Conservation (phyloP, 306 rosid genomes). For the Sphenostylis stenocarpa region DNA sequence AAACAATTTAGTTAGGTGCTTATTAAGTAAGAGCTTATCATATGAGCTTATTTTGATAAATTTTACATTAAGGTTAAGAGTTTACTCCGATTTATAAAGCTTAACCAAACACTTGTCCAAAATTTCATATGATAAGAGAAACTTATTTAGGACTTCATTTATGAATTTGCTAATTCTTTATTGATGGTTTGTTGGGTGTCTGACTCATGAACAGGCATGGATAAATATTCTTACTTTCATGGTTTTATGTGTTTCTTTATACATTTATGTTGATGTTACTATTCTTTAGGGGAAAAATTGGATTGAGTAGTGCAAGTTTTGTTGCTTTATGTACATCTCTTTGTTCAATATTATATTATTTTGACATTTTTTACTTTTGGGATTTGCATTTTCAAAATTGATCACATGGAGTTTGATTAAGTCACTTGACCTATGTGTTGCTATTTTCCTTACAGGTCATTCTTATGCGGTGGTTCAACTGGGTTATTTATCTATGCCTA, state of each 20-base stretch:
- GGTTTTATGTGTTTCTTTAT: background rate
- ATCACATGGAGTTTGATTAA: background rate
- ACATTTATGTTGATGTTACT: background rate
- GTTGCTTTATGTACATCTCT: slow-evolving; percentile 18
- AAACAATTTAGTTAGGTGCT: background rate
- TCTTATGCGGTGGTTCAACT: slow-evolving; percentile 55
- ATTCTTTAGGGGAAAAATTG: background rate
- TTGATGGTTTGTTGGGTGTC: background rate
- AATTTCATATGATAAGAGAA: background rate
- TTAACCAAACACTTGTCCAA: background rate
- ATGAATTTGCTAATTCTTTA: background rate
- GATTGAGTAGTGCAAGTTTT: background rate
- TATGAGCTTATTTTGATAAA: background rate
- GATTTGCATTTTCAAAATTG: background rate
- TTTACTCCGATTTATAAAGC: background rate
- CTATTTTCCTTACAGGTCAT: slow-evolving; percentile 42
- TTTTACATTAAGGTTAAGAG: background rate
- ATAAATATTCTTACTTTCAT: slow-evolving; percentile 6
- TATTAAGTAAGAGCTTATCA: background rate
- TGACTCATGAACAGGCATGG: background rate
- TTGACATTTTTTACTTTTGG: background rate
- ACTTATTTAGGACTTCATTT: slow-evolving; percentile 10
- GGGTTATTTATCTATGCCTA: slow-evolving; percentile 54
- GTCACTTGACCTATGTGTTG: slow-evolving; percentile 19
- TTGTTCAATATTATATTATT: background rate